Conservation (phyloP, 106 monocot species). For the Dendrobium nobile region DNA sequence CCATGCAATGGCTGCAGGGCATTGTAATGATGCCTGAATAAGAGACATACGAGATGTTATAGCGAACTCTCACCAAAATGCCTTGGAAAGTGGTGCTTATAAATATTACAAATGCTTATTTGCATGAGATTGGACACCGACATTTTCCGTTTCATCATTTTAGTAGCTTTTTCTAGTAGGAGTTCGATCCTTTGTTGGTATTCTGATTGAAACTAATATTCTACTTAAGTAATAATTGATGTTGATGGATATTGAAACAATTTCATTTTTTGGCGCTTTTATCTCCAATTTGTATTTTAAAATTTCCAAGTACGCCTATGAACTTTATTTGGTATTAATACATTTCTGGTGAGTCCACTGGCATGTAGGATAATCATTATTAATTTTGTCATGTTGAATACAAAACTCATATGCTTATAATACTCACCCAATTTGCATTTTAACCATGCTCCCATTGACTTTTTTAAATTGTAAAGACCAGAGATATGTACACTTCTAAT, state of each 20-base stretch:
- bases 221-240: neutral
- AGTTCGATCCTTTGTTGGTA: neutral
- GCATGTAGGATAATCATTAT: neutral
- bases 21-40: neutral
- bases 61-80: neutral
- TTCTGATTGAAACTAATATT: neutral
- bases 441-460: no score
- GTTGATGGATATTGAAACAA: neutral
- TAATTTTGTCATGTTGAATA: no score
- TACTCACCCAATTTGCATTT: no score
- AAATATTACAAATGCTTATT: neutral
- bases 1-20: neutral
- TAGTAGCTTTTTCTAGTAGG: neutral
- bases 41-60: neutral
- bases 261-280: neutral
- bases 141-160: neutral
- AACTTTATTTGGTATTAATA: neutral
- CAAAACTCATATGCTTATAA: no score
- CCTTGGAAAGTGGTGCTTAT: neutral
- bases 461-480: conserved; percentile 48
- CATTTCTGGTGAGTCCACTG: neutral
- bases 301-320: neutral
- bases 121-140: neutral
- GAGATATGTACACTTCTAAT: no score
- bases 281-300: neutral